Evolutionary conservation across 331 rosid species (phyloP).

Genomic region (Cydonia oblonga): DNA sequence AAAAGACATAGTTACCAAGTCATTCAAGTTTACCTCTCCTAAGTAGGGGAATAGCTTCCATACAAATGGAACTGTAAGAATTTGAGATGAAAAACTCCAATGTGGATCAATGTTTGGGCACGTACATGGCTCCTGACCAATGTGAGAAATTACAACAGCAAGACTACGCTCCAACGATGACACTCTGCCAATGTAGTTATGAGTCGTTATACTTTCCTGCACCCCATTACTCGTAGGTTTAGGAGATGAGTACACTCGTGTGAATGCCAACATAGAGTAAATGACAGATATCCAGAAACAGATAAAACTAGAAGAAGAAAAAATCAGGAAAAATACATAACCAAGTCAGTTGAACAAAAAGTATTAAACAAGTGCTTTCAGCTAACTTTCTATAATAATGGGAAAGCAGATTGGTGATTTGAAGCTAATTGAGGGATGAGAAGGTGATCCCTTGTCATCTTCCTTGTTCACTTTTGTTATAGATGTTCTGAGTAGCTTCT

Average conservation of each 20-base stretch:
- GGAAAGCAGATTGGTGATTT: not conserved
- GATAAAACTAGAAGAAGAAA: not conserved
- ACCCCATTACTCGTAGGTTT: slow-evolving; percentile 18
- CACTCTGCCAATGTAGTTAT: slow-evolving; percentile 22
- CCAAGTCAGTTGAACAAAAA: not conserved
- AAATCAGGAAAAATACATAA: not conserved
- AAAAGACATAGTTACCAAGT: not conserved
- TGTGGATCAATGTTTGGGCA: slow-evolving; percentile 50
- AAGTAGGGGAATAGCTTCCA: slow-evolving; percentile 76
- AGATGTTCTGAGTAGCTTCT: not conserved
- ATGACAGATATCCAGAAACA: not conserved
- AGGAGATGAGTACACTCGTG: not conserved
- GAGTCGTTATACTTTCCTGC: slow-evolving; percentile 42
- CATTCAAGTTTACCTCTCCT: slow-evolving; percentile 51
- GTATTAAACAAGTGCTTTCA: not conserved
- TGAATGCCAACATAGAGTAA: not conserved
- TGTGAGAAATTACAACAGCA: slow-evolving; percentile 47
- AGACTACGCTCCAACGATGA: slow-evolving; percentile 74
- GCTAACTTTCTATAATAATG: not conserved
- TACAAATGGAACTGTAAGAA: slow-evolving; percentile 80
- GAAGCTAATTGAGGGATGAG: not conserved
- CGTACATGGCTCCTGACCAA: slow-evolving; percentile 60
- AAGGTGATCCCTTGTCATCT: not conserved
- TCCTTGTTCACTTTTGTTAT: not conserved
- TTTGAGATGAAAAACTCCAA: slow-evolving; percentile 81